Conservation (phyloP, 2,329 filamentous ascomycete genomes). For the Fusarium euwallaceae region DNA sequence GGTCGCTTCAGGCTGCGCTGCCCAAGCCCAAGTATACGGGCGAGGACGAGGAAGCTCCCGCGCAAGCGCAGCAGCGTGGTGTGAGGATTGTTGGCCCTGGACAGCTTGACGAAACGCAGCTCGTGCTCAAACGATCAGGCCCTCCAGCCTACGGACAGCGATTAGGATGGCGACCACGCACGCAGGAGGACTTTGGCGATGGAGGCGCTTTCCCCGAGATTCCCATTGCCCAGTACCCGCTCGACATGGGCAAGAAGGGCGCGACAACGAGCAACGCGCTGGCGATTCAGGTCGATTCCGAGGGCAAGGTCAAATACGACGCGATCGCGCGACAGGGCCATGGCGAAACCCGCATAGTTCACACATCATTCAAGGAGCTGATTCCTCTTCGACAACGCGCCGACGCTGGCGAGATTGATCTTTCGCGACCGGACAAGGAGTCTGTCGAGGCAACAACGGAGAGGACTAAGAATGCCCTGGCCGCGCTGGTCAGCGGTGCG, state of each 20-base stretch:
- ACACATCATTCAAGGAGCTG: slow-evolving; percentile 96
- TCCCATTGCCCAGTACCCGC: slow-evolving; percentile 92
- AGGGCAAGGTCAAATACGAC: slow-evolving; percentile 96
- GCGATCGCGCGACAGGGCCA: slow-evolving; percentile 94
- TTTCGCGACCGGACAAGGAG: slow-evolving; percentile 87
- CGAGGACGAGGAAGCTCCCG: slow-evolving; percentile 85
- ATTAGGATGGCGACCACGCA: slow-evolving; percentile 89
- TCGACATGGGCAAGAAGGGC: slow-evolving; percentile 91
- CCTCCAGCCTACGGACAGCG: slow-evolving; percentile 91
- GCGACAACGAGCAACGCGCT: slow-evolving; percentile 84
- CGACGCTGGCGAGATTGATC: slow-evolving; percentile 89
- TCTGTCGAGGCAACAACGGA: slow-evolving; percentile 87
- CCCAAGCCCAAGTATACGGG: slow-evolving; percentile 93
- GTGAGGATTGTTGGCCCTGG: slow-evolving; percentile 85
- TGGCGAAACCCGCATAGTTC: slow-evolving; percentile 84
- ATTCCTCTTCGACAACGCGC: slow-evolving; percentile 94
- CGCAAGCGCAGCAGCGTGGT: slow-evolving; percentile 79
- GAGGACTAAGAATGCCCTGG: slow-evolving; percentile 88
- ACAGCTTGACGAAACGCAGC: slow-evolving; percentile 86
- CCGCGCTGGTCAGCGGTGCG: slow-evolving; percentile 84
- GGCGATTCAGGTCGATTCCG: slow-evolving; percentile 89
- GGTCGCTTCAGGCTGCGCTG: slow-evolving; percentile 82
- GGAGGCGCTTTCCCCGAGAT: slow-evolving; percentile 97
- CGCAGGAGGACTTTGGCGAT: slow-evolving; percentile 92
- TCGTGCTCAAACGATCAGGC: slow-evolving; percentile 85